Percentiles rank a stretch among this genome's conserved stretches.
Evolutionary conservation across 2,329 filamentous ascomycete genomes (phyloP).

Genomic region (Cladosporium colombiae): DNA sequence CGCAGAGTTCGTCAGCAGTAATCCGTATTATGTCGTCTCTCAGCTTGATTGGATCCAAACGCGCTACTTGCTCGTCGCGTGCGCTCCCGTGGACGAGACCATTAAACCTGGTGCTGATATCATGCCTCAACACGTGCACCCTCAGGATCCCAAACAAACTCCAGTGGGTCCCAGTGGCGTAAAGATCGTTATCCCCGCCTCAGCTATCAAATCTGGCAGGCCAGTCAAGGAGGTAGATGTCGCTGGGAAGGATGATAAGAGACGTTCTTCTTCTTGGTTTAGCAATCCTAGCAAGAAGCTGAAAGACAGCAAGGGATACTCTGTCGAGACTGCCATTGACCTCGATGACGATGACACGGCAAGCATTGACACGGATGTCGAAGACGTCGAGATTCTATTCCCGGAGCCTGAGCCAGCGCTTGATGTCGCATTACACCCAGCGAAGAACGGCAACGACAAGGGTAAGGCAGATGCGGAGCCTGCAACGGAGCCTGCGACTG

Average conservation of each 20-base stretch:
- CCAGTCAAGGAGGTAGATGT: constrained; percentile 22
- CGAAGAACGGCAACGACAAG: not conserved
- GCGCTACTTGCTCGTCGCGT: constrained; percentile 72
- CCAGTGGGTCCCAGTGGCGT: constrained; percentile 43
- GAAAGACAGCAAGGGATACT: constrained; percentile 27
- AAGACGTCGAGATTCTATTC: constrained; percentile 49
- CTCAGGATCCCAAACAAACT: constrained; percentile 45
- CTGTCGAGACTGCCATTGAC: constrained; percentile 40
- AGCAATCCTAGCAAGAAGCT: constrained; percentile 26
- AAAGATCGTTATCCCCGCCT: constrained; percentile 54
- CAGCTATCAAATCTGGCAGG: constrained; percentile 50
- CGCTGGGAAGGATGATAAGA: constrained; percentile 8
- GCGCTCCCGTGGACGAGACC: constrained; percentile 25
- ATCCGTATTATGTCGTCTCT: constrained; percentile 70
- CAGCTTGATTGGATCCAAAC: constrained; percentile 87
- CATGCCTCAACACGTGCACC: constrained; percentile 28
- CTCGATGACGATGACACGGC: constrained; percentile 40
- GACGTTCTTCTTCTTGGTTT: not conserved
- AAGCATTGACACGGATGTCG: constrained; percentile 53
- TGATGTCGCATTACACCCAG: not conserved
- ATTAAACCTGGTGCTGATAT: constrained; percentile 26
- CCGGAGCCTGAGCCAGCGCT: constrained; percentile 28
- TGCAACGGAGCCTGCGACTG: constrained; percentile 25
- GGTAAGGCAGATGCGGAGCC: not conserved
- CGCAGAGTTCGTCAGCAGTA: constrained; percentile 55